These are phyloP conservation scores for Botrytis deweyae DNA, from an alignment of 2,329 filamentous ascomycete genomes.

Conservation along the genomic window DNA sequence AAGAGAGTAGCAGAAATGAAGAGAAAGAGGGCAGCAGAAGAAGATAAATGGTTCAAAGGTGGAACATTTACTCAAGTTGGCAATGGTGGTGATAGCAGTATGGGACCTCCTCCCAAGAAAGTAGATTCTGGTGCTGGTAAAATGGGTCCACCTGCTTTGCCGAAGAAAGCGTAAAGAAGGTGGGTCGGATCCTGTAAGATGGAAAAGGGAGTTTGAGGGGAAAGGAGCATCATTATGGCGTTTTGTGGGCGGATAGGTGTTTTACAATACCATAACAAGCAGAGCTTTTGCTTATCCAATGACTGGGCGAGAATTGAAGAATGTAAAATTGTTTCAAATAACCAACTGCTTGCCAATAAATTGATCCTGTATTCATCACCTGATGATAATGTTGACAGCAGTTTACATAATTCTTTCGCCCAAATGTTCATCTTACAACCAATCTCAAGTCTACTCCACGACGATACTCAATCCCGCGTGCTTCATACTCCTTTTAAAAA, in stretches of 20 bases:
- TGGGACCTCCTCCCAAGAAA: slow-evolving; percentile 82
- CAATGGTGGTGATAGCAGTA: slow-evolving; percentile 56
- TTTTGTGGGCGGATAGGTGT: background rate
- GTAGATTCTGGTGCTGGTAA: slow-evolving; percentile 62
- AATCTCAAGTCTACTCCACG: background rate
- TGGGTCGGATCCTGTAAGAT: background rate
- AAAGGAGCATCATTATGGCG: background rate
- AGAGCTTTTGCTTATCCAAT: background rate
- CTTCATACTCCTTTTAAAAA: background rate
- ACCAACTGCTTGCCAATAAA: background rate
- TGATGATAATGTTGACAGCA: background rate
- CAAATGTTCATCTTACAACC: background rate
- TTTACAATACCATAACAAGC: slow-evolving; percentile 3
- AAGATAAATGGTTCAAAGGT: slow-evolving; percentile 94
- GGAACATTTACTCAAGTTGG: slow-evolving; percentile 94
- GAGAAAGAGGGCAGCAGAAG: slow-evolving; percentile 88
- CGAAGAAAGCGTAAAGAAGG: slow-evolving; percentile 23
- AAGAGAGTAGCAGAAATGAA: slow-evolving; percentile 85
- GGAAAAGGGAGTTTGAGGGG: background rate
- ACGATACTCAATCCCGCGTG: too few species aligned
- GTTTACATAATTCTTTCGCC: background rate
- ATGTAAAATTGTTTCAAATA: background rate
- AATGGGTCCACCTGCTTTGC: slow-evolving; percentile 39
- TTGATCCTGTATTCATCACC: background rate
- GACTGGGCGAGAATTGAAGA: background rate